Evolutionary conservation across 352 stramenopile species (phyloP).

Genomic region (Discostella stelligera): DNA sequence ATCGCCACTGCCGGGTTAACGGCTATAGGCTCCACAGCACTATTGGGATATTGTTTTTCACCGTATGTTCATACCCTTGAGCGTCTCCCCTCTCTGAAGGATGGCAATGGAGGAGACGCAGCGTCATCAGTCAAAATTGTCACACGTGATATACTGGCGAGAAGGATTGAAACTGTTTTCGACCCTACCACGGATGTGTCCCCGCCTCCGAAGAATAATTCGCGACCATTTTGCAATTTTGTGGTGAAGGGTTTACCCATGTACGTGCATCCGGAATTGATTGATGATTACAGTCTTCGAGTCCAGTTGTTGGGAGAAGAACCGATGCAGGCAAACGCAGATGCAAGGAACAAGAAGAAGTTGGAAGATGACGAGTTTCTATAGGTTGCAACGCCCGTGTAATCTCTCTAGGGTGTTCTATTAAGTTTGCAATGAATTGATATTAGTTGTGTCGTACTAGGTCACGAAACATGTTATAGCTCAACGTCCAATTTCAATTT

Average conservation of each 20-base stretch:
- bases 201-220: constrained; percentile 34
- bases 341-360: constrained; percentile 32
- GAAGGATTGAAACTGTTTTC: constrained; percentile 61
- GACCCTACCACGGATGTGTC: constrained; percentile 58
- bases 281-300: constrained; percentile 53
- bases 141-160: constrained; percentile 61
- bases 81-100: constrained; percentile 11
- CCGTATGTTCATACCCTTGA: constrained; percentile 69
- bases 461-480: constrained; percentile 46
- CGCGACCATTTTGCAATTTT: constrained; percentile 78
- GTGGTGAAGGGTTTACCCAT: constrained; percentile 50
- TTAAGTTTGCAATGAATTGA: not conserved
- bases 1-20: constrained; percentile 58
- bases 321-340: constrained; percentile 9
- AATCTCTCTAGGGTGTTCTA: not conserved
- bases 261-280: constrained; percentile 68
- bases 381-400: constrained; percentile 15
- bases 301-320: constrained; percentile 51
- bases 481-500: constrained; percentile 81
- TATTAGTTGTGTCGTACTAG: constrained; percentile 1
- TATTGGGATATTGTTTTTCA: constrained; percentile 73
- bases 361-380: constrained; percentile 54
- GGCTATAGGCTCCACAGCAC: constrained; percentile 56
- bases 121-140: constrained; percentile 48
- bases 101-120: constrained; percentile 1